Conservation (phyloP, 2,329 filamentous ascomycete species). For the Ascochyta fabae region DNA sequence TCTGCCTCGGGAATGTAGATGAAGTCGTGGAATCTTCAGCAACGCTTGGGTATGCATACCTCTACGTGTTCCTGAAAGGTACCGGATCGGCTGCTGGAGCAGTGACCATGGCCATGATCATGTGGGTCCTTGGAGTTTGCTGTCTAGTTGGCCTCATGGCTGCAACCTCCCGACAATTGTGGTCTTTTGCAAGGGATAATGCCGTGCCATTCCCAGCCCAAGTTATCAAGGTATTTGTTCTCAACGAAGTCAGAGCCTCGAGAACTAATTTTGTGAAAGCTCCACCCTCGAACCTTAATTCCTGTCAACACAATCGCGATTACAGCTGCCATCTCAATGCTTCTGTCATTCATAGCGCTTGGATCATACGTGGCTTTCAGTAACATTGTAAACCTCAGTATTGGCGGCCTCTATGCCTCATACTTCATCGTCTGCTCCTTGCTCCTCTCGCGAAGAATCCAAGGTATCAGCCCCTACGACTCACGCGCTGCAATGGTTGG, state of each 20-base stretch:
- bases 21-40: conserved; percentile 16
- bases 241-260: background rate
- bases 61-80: conserved; percentile 51
- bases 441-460: conserved; percentile 13
- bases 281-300: background rate
- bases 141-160: conserved; percentile 39
- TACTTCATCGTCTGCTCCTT: conserved; percentile 14
- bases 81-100: conserved; percentile 38
- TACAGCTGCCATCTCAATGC: background rate
- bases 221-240: background rate
- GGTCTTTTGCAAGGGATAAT: conserved; percentile 50
- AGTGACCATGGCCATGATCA: conserved; percentile 49
- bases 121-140: conserved; percentile 34
- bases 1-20: conserved; percentile 40
- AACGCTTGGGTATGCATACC: conserved; percentile 50
- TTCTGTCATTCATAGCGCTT: conserved; percentile 15
- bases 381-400: conserved; percentile 5
- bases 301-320: background rate
- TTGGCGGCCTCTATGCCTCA: conserved; percentile 11
- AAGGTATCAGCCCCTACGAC: background rate
- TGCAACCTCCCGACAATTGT: conserved; percentile 42
- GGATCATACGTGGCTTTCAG: conserved; percentile 14
- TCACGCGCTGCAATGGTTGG: background rate
- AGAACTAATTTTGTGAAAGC: background rate
- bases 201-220: background rate